Conservation (phyloP, 2,329 filamentous ascomycete species). For the Mycocentrospora acerina region DNA sequence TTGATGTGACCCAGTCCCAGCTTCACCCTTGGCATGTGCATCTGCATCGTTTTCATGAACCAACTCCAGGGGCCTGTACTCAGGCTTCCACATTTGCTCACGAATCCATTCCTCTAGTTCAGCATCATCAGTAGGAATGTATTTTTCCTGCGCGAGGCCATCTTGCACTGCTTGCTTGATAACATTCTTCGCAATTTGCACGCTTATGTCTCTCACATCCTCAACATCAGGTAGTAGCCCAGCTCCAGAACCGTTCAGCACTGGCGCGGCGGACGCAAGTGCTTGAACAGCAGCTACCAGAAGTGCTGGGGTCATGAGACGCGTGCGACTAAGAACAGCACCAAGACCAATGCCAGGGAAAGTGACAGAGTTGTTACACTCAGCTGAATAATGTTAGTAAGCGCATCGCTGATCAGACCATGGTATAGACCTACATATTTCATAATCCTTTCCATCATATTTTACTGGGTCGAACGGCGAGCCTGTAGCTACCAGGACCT, state of each 20-base stretch:
- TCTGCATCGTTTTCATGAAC: conserved; percentile 56
- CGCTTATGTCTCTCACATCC: conserved; percentile 72
- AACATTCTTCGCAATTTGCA: conserved; percentile 74
- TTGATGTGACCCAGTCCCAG: conserved; percentile 44
- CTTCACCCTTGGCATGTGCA: conserved; percentile 61
- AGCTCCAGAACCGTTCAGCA: conserved; percentile 60
- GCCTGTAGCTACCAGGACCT: conserved; percentile 78
- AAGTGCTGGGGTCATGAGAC: conserved; percentile 72
- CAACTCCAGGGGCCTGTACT: conserved; percentile 64
- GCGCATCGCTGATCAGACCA: not conserved
- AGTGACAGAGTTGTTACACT: conserved; percentile 86
- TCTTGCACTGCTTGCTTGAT: conserved; percentile 72
- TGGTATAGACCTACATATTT: conserved; percentile 53
- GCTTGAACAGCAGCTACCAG: conserved; percentile 77
- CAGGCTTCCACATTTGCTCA: conserved; percentile 78
- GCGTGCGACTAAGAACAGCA: conserved; percentile 68
- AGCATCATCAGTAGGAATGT: conserved; percentile 61
- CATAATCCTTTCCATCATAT: conserved; percentile 55
- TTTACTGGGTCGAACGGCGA: conserved; percentile 77
- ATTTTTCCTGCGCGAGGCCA: conserved; percentile 63
- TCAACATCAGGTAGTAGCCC: conserved; percentile 76
- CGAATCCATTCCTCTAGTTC: conserved; percentile 70
- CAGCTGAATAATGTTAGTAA: conserved; percentile 53
- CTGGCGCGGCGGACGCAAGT: conserved; percentile 70
- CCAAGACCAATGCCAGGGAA: conserved; percentile 87